Evolutionary conservation across 768 basidiomycete genomes (phyloP), one percentile per base, ranked within the genome.

Genomic region (Imleria badia): DNA sequence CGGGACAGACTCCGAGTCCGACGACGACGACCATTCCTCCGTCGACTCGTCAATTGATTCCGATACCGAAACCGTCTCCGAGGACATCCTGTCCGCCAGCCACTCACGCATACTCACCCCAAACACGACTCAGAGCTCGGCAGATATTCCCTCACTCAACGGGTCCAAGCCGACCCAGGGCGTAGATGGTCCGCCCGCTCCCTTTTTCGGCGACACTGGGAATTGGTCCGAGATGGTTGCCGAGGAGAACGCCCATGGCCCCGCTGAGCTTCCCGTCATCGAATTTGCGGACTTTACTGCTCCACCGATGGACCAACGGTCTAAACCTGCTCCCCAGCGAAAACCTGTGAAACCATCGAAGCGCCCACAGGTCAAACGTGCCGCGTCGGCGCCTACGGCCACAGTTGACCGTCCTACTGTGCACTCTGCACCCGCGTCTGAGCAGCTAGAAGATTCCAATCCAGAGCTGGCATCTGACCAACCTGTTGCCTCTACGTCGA

Each of bases 221-320:
- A 80, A 82, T 61, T 92, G 91, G 91, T 87, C 89, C 11, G 89
- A 92, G 66, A 88, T 91, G 84, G 88, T 91, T n/a, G 78, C 85
- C 17, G 86, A 86, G 55, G 87, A 89, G 71, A 79, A 72, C 41
- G 73, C 72, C n/a, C 79, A 84, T 57, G 86, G 84, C 19, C 75
- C 82, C 44, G 81, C 81, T 9, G 81, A 84, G 26, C 77, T 93
- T 9, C 91, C 90, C 34, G 85, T 92, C 61, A 85, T 93, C 60
- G 87, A 91, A 54, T 94, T 93, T 64, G 78, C 83, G 48, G 86
- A 92, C 53, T 68, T 83, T 40, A 68, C 68, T 39, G 56, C 60
- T n/a, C 61, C 71, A 41, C 58, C 74, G 26, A 42, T 71, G 14
- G 66, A 66, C 36, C 67, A 73, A 50, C 69, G 53, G 20, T 47